Evolutionary conservation across 345 rosid genomes (phyloP).

Genomic region (Aquilaria sinensis): DNA sequence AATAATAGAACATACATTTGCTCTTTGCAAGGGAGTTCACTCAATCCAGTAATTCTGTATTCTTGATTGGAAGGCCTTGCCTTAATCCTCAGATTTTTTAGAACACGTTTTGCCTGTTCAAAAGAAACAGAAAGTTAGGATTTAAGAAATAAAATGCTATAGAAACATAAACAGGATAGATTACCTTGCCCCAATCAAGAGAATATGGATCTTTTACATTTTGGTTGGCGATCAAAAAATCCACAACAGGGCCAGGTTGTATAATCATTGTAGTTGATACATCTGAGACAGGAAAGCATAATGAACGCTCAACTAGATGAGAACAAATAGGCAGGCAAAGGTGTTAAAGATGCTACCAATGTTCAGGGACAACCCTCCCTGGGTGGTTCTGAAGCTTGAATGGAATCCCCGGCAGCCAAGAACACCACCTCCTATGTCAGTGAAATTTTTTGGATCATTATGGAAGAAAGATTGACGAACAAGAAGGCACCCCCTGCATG

Average conservation of each 20-base stretch:
- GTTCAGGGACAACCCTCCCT: constrained; percentile 89
- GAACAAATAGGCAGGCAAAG: background rate
- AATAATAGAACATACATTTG: constrained; percentile 28
- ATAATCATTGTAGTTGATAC: constrained; percentile 91
- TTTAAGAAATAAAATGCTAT: background rate
- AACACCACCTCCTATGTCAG: constrained; percentile 75
- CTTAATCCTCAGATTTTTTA: constrained; percentile 72
- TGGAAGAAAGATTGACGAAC: constrained; percentile 86
- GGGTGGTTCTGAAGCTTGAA: constrained; percentile 79
- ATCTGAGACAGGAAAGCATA: constrained; percentile 33
- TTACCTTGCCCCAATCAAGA: constrained; percentile 82
- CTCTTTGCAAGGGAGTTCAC: constrained; percentile 54
- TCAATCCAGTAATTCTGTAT: constrained; percentile 80
- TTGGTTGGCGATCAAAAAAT: constrained; percentile 66
- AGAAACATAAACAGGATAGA: background rate
- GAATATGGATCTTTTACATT: constrained; percentile 48
- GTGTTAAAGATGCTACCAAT: constrained; percentile 40
- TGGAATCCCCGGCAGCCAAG: constrained; percentile 82
- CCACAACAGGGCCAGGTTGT: constrained; percentile 79
- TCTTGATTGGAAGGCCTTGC: constrained; percentile 71
- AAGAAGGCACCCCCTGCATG: constrained; percentile 80
- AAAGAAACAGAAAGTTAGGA: background rate
- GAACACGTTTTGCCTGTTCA: constrained; percentile 59
- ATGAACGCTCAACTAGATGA: constrained; percentile 5
- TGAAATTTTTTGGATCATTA: constrained; percentile 62